Conservation (phyloP, 2,329 filamentous ascomycete genomes). For the Verticillium zaregamsianum region DNA sequence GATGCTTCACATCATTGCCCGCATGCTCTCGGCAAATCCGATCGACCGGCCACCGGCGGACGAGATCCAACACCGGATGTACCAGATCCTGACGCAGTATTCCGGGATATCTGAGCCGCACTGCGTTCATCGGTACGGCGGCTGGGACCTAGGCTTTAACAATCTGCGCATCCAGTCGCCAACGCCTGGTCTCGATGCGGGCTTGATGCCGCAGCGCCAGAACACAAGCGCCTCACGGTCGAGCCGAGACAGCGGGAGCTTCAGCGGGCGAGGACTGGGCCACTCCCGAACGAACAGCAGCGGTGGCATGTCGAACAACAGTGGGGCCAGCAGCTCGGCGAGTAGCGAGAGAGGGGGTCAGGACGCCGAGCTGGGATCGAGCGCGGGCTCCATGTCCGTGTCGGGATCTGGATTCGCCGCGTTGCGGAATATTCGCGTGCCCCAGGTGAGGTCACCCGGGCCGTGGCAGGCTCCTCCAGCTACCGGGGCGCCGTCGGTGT, state of each 20-base stretch:
- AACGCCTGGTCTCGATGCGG: conserved; percentile 8
- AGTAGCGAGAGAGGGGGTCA: conserved; percentile 12
- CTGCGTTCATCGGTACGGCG: conserved; percentile 46
- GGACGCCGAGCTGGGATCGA: conserved; percentile 6
- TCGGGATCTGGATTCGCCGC: conserved; percentile 7
- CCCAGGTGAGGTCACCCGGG: conserved; percentile 10
- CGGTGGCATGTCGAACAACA: conserved; percentile 29
- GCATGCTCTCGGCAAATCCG: conserved; percentile 51
- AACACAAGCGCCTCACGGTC: conserved; percentile 11
- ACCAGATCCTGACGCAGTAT: conserved; percentile 45
- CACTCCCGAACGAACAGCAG: conserved; percentile 28
- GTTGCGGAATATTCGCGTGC: conserved; percentile 10
- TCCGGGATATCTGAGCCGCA: conserved; percentile 46
- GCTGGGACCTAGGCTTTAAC: conserved; percentile 24
- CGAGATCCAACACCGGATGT: conserved; percentile 48
- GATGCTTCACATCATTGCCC: conserved; percentile 46
- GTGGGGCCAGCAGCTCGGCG: conserved; percentile 20
- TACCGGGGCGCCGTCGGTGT: neutral
- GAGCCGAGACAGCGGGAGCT: conserved; percentile 10
- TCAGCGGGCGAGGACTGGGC: conserved; percentile 17
- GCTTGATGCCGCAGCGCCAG: conserved; percentile 7
- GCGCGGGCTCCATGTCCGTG: conserved; percentile 18
- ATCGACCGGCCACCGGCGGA: conserved; percentile 47
- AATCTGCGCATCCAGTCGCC: conserved; percentile 15
- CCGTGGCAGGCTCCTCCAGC: neutral